Evolutionary conservation across 2,329 filamentous ascomycete species (phyloP), one percentile per base, ranked within the genome.

Genomic region (Fusarium albidum): DNA sequence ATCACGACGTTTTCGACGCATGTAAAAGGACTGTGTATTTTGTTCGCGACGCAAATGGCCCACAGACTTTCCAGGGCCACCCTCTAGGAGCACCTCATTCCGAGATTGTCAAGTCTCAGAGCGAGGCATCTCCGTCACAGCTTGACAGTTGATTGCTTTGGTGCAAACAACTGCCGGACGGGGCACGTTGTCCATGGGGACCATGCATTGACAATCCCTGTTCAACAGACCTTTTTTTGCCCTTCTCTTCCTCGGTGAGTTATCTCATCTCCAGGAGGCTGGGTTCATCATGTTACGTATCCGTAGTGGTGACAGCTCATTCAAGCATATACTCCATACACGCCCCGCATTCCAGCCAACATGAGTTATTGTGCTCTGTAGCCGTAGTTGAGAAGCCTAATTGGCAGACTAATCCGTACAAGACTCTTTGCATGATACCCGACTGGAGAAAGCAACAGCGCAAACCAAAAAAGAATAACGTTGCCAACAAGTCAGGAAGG

Each of bases 241-340:
- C 21, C 5, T 21, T 21, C 21, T 21, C 21, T 4, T 7, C 21
- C 27, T 34, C 14, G n/a, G n/a, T n/a, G 13, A 26, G 31, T 57
- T 57, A 50, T 39, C 29, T 21, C 34, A 27, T 35, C 54, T 60
- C 55, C 25, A 37, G 48, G 40, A 48, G 42, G 47, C 47, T 51
- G 45, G 52, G 40, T 26, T 21, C 26, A 15, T 25, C 13, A n/a
- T 47, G 38, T 44, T 15, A 37, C 28, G 38, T 32, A 31, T 49
- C 31, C n/a, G n/a, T n/a, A 21, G 21, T 21, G 38, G 27, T 46
- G 42, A 47, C 45, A 47, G 21, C 28, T 47, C 55, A 56, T 49
- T 34, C 17, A 27, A 45, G 57, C 28, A 32, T 26, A 26, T 21
- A 21, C 21, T 21, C 21, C 21, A 21, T 45, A 13, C 18, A 43